These are phyloP conservation scores for Ascochyta koolunga DNA, from an alignment of 2,329 filamentous ascomycete genomes.

Conservation along the genomic window DNA sequence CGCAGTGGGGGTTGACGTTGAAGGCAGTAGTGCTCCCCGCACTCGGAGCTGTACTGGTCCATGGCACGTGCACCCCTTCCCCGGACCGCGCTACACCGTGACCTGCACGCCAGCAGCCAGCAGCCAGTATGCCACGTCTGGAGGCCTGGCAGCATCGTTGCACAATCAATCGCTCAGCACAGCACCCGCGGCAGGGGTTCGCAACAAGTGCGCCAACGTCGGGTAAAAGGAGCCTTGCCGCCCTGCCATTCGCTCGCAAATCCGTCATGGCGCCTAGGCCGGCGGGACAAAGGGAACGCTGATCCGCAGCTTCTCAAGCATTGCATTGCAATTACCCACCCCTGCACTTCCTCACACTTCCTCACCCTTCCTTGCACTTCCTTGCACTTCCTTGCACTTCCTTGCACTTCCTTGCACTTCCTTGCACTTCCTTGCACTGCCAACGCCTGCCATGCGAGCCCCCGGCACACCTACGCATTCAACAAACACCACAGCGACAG, in stretches of 20 bases:
- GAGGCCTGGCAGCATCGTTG: too few relatives aligned
- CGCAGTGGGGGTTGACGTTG: neutral
- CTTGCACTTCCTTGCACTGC: conserved; percentile 1
- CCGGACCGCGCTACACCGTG: conserved; percentile 1
- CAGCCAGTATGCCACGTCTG: too few relatives aligned
- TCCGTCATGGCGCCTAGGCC: conserved; percentile 16
- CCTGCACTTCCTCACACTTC: conserved; percentile 1
- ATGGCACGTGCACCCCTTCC: conserved; percentile 13
- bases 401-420: too few relatives aligned
- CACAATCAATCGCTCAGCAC: neutral
- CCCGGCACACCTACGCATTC: conserved; percentile 3
- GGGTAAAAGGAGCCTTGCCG: conserved; percentile 41
- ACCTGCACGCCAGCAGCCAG: too few relatives aligned
- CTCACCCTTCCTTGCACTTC: too few relatives aligned
- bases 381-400: too few relatives aligned
- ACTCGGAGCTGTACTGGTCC: neutral
- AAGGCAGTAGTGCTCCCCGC: conserved; percentile 13
- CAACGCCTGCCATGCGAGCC: neutral
- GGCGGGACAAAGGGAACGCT: conserved; percentile 28
- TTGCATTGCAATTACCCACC: conserved; percentile 13
- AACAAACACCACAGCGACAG: neutral
- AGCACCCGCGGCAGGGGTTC: conserved; percentile 11
- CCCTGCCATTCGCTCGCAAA: conserved; percentile 34
- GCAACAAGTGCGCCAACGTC: conserved; percentile 21
- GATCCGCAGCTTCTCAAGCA: conserved; percentile 22